Base-by-base conservation (phyloP, 129 eudicot genomes). In the Flaveria linearis region DNA sequence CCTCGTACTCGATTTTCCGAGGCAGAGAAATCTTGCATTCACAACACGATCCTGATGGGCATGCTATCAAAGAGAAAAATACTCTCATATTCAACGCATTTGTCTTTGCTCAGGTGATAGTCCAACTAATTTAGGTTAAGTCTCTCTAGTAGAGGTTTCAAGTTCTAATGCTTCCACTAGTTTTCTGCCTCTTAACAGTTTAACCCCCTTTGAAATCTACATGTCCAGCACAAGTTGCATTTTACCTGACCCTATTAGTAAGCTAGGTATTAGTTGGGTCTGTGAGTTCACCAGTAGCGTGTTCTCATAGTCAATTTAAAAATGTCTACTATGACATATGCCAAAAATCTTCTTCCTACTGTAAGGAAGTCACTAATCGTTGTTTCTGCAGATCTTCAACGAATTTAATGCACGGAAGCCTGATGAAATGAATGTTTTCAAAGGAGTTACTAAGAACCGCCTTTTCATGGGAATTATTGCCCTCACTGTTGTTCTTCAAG, bases 381-480 rank as follows among this genome's bases (percentile, higher is more conserved):
- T 41, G 47, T 15, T 68, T 39, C 39, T 81, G 65, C 81, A 92
- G 98, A 53, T 93, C 22, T 93, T 93, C 50, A 93, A 93, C 63
- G 97, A 92, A 69, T 92, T 92, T 51, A 92, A 92, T 75, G 97
- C 97, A 22, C 78, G 97, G 20, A 93, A 90, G 88, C 98, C 98
- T 3, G 98, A 93, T 55, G 89, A 93, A 71, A 10, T 90, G 9
- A 93, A 93, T 78, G 88, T 90, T 45, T 88, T 91, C 75, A 82
- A 83, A 80, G 98, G 98, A 47, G 96, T 93, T 2, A 80, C 86
- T 0, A 90, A 78, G 39, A 93, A 90, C 62, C 87, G 65, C n/a
- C 87, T 92, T 4, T 92, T 92, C 75, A 88, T 92, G 91, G 93
- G 86, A 16, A 89, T 89, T n/a, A 84, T 92, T 45, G 87, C 73